Percentiles rank a stretch among this genome's conserved stretches.
Evolutionary conservation across 305 asterid species (phyloP).

Genomic region (Plantago coronopus): DNA sequence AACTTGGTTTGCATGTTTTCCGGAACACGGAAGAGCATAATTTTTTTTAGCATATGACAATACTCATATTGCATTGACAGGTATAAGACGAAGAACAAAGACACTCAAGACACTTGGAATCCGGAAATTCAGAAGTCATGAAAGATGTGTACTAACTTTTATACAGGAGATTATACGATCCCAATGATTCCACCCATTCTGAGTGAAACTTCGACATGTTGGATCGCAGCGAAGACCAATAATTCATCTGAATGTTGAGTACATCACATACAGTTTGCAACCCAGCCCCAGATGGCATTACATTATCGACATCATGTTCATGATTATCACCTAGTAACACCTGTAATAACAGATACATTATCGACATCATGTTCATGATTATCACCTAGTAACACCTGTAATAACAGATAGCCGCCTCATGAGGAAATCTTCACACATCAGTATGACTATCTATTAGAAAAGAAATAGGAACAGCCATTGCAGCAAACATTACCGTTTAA

Average conservation of each 20-base stretch:
- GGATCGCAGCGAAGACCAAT: conserved; percentile 65
- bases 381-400: conserved; percentile 91
- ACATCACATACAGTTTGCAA: conserved; percentile 68
- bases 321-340: conserved; percentile 83
- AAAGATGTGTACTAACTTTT: conserved; percentile 51
- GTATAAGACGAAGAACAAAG: background rate
- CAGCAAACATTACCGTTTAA: conserved; percentile 3
- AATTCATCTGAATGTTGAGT: conserved; percentile 59
- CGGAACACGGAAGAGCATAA: background rate
- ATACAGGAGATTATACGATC: conserved; percentile 38
- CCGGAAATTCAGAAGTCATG: conserved; percentile 8
- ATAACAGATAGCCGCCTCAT: conserved; percentile 28
- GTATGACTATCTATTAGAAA: conserved; percentile 2
- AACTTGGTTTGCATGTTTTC: conserved; percentile 1
- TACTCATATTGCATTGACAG: background rate
- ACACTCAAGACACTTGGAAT: background rate
- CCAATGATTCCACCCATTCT: conserved; percentile 36
- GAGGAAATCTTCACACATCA: conserved; percentile 23
- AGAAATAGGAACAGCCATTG: background rate
- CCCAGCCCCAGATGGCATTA: conserved; percentile 69
- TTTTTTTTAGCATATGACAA: background rate
- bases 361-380: conserved; percentile 39
- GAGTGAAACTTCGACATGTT: conserved; percentile 44
- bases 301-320: conserved; percentile 33
- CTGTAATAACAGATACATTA: conserved; percentile 41